Evolutionary conservation across 768 basidiomycete species (phyloP).

Genomic region (Tylopilus intermedius): DNA sequence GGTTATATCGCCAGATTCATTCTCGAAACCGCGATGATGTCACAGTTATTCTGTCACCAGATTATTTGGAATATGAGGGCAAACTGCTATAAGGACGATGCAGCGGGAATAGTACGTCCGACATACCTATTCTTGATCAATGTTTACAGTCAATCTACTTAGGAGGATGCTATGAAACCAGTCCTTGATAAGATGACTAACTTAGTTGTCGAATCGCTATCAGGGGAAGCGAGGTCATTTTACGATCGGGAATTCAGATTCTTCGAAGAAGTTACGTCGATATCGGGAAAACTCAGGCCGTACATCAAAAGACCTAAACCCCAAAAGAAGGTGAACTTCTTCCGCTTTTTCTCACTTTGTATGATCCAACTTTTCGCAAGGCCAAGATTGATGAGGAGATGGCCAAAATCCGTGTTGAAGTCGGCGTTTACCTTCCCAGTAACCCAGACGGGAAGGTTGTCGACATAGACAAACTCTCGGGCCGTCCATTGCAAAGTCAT

Average conservation of each 20-base stretch:
- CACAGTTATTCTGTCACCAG: conserved; percentile 97
- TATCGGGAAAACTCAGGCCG: conserved; percentile 95
- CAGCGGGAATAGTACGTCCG: conserved; percentile 67
- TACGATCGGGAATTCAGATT: conserved; percentile 95
- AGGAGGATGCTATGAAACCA: conserved; percentile 97
- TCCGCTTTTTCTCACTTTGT: not conserved
- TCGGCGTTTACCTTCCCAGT: conserved; percentile 96
- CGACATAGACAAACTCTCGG: conserved; percentile 97
- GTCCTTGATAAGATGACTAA: conserved; percentile 83
- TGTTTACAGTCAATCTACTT: conserved; percentile 6
- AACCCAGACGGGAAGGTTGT: conserved; percentile 96
- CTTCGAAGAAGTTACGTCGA: conserved; percentile 95
- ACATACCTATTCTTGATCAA: not conserved
- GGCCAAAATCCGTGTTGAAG: conserved; percentile 88
- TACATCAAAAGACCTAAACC: conserved; percentile 92
- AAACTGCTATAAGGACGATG: conserved; percentile 91
- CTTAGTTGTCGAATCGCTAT: conserved; percentile 76
- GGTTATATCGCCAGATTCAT: conserved; percentile 95
- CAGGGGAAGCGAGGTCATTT: conserved; percentile 82
- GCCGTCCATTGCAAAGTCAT: conserved; percentile 92
- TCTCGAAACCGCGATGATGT: conserved; percentile 95
- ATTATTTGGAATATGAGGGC: conserved; percentile 99
- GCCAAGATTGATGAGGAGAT: conserved; percentile 99
- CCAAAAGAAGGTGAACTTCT: conserved; percentile 78
- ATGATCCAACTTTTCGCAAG: conserved; percentile 35